Base-by-base conservation (phyloP, 2,329 filamentous ascomycete species). In the Colletotrichum simmondsii region DNA sequence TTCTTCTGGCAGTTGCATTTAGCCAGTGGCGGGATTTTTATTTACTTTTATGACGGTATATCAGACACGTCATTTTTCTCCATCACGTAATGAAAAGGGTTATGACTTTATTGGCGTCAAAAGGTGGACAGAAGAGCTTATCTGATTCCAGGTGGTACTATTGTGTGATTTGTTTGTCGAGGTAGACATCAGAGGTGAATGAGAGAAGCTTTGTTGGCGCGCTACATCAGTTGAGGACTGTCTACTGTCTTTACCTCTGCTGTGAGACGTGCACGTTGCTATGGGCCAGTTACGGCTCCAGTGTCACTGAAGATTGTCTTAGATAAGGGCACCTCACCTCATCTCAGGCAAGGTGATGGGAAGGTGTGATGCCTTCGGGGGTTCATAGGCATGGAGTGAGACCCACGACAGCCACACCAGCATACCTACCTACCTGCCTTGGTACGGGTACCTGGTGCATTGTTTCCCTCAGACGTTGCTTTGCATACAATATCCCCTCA, bases 1-100 rank as follows among this genome's bases (percentile, higher is more conserved):
- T 65, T 65, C 61, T 65, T 73, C 60, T 60, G 49, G 57, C 57
- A 58, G 35, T 62, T 67, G 71, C 70, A 70, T 70, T 60, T 65
- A 30, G 24, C 59, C 53, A 32, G 26, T 54, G 65, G 53, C 7
- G 30, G 30, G 59, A 14, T 12, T n/a, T 35, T 35, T 35, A 54
- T 61, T 61, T 62, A 57, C 10, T 42, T 11, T 49, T 19, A 49
- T 19, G 61, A 22, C 49, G 30, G 28, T 35, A 26, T 64, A 12
- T 37, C 22, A 54, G 22, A 11, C 30, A 5, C 61, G 10, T 37
- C 46, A 5, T 12, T 30, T n/a, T 32, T 49, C 32, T 11, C 30
- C 58, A 56, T 11, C 53, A 35, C 62, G 22, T 46, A 57, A 65
- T 22, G 52, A 65, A 42, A 65, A 30, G 49, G 61, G 61, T 7